These are phyloP conservation scores for Chaetomium tenue DNA, from an alignment of 495 filamentous ascomycete species.

Conservation along the genomic window DNA sequence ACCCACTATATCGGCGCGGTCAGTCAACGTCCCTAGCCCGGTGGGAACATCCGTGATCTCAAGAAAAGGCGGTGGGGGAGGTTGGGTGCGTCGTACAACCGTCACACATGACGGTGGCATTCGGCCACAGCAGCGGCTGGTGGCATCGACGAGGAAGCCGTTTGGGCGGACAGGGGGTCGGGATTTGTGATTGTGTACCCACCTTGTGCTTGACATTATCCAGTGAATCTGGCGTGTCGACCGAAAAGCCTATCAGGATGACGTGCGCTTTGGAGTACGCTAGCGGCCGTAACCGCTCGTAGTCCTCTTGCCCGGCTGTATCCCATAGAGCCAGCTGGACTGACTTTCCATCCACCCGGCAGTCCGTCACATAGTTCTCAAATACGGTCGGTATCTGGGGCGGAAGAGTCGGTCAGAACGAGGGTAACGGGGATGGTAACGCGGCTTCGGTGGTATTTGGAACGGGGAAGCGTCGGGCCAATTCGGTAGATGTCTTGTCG, in stretches of 20 bases:
- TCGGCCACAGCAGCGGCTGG: constrained; percentile 9
- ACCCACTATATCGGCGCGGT: constrained; percentile 68
- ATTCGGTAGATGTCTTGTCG: background rate
- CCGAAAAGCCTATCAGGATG: constrained; percentile 90
- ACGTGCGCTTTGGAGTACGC: constrained; percentile 98
- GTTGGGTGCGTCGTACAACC: constrained; percentile 17
- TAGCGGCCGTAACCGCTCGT: constrained; percentile 88
- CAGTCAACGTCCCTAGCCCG: constrained; percentile 6
- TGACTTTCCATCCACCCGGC: constrained; percentile 94
- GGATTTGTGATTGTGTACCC: constrained; percentile 30
- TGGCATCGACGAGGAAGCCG: constrained; percentile 2
- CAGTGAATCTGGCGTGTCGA: constrained; percentile 93
- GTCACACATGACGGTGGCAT: constrained; percentile 16
- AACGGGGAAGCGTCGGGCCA: background rate
- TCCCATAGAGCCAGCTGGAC: constrained; percentile 99
- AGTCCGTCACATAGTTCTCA: constrained; percentile 99
- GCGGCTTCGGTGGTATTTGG: background rate
- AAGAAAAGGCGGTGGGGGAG: constrained; percentile 7
- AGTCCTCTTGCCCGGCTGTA: constrained; percentile 99
- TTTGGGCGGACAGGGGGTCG: constrained; percentile 4
- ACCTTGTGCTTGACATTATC: constrained; percentile 99
- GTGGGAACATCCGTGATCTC: constrained; percentile 1
- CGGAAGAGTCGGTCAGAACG: constrained; percentile 14
- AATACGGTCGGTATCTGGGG: constrained; percentile 94
- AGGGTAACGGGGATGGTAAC: background rate